Conservation (phyloP, 305 asterid genomes). For the Solanum hybrid region DNA sequence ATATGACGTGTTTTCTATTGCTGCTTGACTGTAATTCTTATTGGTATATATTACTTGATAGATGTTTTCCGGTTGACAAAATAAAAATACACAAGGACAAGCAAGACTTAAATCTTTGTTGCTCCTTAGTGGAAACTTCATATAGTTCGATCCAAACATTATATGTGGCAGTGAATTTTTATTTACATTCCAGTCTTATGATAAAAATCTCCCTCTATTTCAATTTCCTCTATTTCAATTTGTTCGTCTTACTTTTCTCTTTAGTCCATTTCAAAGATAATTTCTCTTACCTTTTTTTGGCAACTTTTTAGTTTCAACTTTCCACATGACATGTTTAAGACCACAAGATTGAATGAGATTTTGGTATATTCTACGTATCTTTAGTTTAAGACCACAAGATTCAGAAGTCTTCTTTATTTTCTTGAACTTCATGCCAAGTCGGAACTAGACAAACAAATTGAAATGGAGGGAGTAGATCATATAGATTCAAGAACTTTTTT, state of each 20-base stretch:
- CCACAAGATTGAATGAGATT: not conserved
- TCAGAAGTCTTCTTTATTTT: not conserved
- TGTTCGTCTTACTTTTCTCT: not conserved
- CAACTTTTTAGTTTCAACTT: not conserved
- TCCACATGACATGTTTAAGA: not conserved
- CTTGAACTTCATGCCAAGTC: not conserved
- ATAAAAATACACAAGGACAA: not conserved
- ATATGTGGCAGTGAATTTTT: not conserved
- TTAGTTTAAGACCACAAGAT: not conserved
- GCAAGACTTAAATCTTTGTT: not conserved
- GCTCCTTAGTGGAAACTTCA: not conserved
- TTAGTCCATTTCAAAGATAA: not conserved
- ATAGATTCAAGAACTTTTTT: not conserved
- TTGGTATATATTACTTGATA: not conserved
- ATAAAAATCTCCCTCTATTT: not conserved
- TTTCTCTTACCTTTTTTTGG: not conserved
- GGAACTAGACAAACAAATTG: not conserved
- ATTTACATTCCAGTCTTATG: not conserved
- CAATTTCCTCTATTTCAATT: not conserved
- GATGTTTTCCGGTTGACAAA: not conserved
- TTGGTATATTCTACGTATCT: not conserved
- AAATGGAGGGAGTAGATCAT: not conserved
- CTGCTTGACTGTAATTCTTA: not conserved
- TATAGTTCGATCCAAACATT: not conserved
- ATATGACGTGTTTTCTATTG: not conserved